A percentile compares a stretch with the other conserved stretches of the same genome.
Evolutionary conservation across 106 monocot species (phyloP).

Genomic region (Vanilla planifolia): DNA sequence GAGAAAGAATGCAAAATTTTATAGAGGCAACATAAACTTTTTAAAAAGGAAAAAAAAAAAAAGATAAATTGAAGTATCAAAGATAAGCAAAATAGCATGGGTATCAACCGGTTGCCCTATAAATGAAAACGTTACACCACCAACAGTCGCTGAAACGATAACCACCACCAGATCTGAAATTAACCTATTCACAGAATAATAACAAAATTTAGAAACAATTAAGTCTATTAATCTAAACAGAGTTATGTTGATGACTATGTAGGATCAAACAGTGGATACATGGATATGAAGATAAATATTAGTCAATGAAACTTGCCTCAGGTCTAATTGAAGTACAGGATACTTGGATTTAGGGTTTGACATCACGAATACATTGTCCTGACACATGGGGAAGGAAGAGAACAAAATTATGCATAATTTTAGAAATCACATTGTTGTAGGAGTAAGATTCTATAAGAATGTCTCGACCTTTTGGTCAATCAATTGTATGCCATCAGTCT

Average conservation of each 20-base stretch:
- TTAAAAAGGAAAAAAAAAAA: background rate
- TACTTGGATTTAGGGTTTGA: constrained; percentile 95
- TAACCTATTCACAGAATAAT: too few species aligned
- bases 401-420: constrained; percentile 8
- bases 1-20: constrained; percentile 6
- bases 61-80: too few species aligned
- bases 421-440: background rate
- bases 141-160: constrained; percentile 97
- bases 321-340: constrained; percentile 95
- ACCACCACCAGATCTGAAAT: constrained; percentile 95
- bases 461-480: constrained; percentile 79
- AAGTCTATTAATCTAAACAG: too few species aligned
- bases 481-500: constrained; percentile 86
- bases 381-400: constrained; percentile 2
- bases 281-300: background rate
- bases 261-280: background rate
- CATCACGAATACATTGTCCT: constrained; percentile 98
- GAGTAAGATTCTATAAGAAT: background rate
- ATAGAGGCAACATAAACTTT: too few species aligned
- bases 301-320: constrained; percentile 33
- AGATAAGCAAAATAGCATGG: background rate
- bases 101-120: constrained; percentile 89
- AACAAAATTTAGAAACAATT: too few species aligned
- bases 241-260: background rate
- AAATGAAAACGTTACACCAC: constrained; percentile 82